Evolutionary conservation across 2,329 filamentous ascomycete species (phyloP).

Genomic region (Colletotrichum sojae): DNA sequence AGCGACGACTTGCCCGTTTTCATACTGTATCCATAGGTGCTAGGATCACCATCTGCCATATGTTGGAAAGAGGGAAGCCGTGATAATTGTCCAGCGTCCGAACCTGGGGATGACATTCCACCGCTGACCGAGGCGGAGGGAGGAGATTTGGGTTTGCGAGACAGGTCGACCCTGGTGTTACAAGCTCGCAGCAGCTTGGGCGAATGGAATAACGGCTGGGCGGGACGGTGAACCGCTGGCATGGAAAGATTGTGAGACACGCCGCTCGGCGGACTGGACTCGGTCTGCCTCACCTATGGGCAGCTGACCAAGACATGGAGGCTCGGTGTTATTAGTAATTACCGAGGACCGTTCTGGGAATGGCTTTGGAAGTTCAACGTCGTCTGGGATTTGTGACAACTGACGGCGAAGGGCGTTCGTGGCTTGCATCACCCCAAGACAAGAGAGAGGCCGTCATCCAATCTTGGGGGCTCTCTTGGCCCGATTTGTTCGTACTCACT

Average conservation of each 20-base stretch:
- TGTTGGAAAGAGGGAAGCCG: no score
- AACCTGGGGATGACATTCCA: constrained; percentile 3
- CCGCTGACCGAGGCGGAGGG: not conserved
- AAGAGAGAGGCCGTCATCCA: not conserved
- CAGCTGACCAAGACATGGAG: constrained; percentile 13
- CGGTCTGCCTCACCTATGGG: not conserved
- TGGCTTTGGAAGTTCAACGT: not conserved
- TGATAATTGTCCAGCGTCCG: not conserved
- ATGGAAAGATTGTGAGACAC: constrained; percentile 30
- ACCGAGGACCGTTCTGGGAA: constrained; percentile 28
- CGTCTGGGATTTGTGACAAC: constrained; percentile 10
- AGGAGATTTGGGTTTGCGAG: constrained; percentile 4
- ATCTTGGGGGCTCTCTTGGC: not conserved
- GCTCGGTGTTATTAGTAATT: constrained; percentile 27
- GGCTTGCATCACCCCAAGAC: not conserved
- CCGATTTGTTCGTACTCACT: no score
- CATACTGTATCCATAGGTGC: no score
- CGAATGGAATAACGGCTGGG: constrained; percentile 23
- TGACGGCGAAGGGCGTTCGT: constrained; percentile 4
- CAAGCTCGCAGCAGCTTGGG: not conserved
- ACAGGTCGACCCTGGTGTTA: not conserved
- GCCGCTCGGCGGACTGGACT: not conserved
- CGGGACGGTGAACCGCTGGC: constrained; percentile 37
- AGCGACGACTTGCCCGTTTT: no score
- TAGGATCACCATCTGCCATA: no score